Percentiles rank a stretch among this genome's conserved stretches.
Evolutionary conservation across 495 filamentous ascomycete species (phyloP).

Genomic region (Penicillium psychrofluorescens): DNA sequence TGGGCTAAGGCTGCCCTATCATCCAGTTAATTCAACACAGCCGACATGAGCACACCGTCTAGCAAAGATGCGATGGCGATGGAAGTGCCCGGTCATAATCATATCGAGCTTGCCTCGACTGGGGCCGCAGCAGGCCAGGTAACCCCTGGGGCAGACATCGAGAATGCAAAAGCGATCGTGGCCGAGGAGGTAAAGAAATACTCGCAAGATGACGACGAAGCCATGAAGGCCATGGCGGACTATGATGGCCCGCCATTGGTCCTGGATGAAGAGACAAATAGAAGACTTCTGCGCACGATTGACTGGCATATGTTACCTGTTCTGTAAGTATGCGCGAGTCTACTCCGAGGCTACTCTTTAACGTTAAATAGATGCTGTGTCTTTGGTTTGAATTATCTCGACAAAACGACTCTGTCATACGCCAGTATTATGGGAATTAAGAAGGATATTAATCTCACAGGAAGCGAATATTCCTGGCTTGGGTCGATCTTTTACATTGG

Average conservation of each 20-base stretch:
- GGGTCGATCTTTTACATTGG: conserved; percentile 51
- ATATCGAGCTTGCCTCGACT: too few relatives aligned
- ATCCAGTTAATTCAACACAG: too few relatives aligned
- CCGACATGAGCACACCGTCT: too few relatives aligned
- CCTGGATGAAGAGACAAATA: conserved; percentile 44
- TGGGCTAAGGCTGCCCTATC: too few relatives aligned
- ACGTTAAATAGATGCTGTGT: conserved; percentile 31
- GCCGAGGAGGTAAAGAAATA: too few relatives aligned
- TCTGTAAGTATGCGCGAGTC: conserved; percentile 9
- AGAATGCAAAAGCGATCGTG: too few relatives aligned
- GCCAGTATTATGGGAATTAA: conserved; percentile 52
- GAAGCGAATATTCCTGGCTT: conserved; percentile 41
- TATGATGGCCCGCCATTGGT: conserved; percentile 31
- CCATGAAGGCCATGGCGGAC: conserved; percentile 43
- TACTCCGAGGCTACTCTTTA: too few relatives aligned
- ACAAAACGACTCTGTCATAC: conserved; percentile 55
- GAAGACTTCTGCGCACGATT: conserved; percentile 44
- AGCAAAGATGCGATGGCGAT: too few relatives aligned
- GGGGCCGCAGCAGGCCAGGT: too few relatives aligned
- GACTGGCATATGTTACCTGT: conserved; percentile 51
- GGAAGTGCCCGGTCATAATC: too few relatives aligned
- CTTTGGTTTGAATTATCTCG: conserved; percentile 53
- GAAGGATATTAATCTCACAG: conserved; percentile 30
- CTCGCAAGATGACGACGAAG: conserved; percentile 31
- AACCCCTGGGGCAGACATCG: too few relatives aligned